Base-by-base conservation (phyloP, 192 early-diverging fungal genomes). In the Rhizophlyctis rosea region DNA sequence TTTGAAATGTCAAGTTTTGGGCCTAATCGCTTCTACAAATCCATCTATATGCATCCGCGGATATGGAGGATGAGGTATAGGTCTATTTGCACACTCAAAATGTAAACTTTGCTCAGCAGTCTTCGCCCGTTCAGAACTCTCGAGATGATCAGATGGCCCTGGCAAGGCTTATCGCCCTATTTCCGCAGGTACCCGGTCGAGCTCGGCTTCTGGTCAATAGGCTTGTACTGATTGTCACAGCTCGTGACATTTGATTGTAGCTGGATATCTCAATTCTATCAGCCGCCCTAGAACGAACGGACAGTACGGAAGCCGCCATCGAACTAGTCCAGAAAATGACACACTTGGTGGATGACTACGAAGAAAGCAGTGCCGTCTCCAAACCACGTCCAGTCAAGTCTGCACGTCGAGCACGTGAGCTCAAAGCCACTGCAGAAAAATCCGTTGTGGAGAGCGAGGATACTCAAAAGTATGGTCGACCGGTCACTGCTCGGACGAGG, bases 91-190 rank as follows among this genome's bases (percentile, higher is more conserved):
- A n/a, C n/a, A n/a, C n/a, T n/a, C n/a, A n/a, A n/a, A n/a, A n/a
- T n/a, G n/a, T n/a, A n/a, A n/a, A n/a, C n/a, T n/a, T n/a, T n/a
- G n/a, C n/a, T n/a, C n/a, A n/a, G n/a, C n/a, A n/a, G n/a, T n/a
- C n/a, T n/a, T n/a, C n/a, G n/a, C n/a, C n/a, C n/a, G n/a, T n/a
- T n/a, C n/a, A n/a, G n/a, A n/a, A n/a, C n/a, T n/a, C n/a, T 44
- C 7, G 39, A 44, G 59, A 61, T 24, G 48, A 61, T 18, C 36
- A 61, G 23, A 16, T 54, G 23, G 16, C 59, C 2, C 59, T 61
- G 44, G 59, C 59, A 7, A 34, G 47, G 4, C 59, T 61, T 3
- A 50, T 61, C 50, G 59, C 59, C 18, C 47, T 24, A 2, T 61
- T 61, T 30, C 59, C 59, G 2, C 18, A 53, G 16, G 59, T 50